phyloP scores from a whole-genome alignment of 2,329 filamentous ascomycete species.

The Penicillium sp. region DNA sequence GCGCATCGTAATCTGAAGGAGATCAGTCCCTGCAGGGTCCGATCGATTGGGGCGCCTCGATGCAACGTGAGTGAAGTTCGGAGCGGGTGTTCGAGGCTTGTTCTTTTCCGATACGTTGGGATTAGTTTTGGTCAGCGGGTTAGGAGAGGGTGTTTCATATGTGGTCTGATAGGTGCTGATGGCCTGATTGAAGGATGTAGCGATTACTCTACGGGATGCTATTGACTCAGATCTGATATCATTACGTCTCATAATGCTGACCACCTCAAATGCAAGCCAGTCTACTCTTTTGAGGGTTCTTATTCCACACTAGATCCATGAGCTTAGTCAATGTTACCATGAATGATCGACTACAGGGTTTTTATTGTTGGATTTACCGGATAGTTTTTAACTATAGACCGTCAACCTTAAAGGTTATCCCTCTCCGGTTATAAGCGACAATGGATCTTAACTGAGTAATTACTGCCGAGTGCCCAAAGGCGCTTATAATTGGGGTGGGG shows the following conservation, averaged over 20 bases:
- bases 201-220: not conserved
- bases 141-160: not conserved
- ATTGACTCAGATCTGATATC: not conserved
- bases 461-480: not conserved
- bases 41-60: not conserved
- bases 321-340: not conserved
- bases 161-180: not conserved
- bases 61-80: not conserved
- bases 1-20: not conserved
- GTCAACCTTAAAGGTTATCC: not conserved
- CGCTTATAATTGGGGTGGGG: too few species aligned
- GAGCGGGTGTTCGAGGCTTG: not conserved
- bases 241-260: not conserved
- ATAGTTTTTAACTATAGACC: not conserved
- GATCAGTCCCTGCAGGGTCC: conserved; percentile 5
- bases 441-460: not conserved
- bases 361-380: not conserved
- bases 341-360: not conserved
- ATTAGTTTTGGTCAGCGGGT: not conserved
- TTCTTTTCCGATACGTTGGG: not conserved
- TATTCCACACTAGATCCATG: too few species aligned
- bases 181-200: not conserved
- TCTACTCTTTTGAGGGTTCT: not conserved
- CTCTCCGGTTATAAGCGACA: not conserved
- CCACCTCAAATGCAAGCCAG: not conserved